These are phyloP conservation scores for Kondoa malvinella DNA, from an alignment of 768 basidiomycete species.

Conservation along the genomic window DNA sequence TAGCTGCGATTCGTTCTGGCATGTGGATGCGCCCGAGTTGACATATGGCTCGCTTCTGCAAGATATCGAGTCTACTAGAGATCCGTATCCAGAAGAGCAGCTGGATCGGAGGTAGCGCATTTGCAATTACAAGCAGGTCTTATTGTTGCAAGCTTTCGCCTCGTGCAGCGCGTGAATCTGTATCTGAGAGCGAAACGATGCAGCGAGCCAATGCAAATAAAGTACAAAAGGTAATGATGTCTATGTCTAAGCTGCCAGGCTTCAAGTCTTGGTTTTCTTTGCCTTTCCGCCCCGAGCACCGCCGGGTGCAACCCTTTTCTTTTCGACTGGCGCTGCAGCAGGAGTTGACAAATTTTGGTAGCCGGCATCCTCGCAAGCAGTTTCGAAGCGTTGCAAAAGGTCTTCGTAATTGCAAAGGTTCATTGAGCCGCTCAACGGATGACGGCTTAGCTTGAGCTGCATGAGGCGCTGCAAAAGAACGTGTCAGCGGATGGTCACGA, in stretches of 20 bases:
- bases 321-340: neutral
- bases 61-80: slow-evolving; percentile 36
- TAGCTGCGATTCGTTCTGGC: slow-evolving; percentile 33
- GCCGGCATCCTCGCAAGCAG: neutral
- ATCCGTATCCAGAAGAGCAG: slow-evolving; percentile 32
- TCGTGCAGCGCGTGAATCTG: too few species aligned
- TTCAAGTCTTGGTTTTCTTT: too few species aligned
- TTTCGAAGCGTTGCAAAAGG: neutral
- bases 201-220: too few species aligned
- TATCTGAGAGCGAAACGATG: too few species aligned
- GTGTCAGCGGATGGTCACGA: too few species aligned
- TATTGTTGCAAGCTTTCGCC: too few species aligned
- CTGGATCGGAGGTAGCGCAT: too few species aligned
- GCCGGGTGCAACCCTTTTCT: neutral
- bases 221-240: too few species aligned
- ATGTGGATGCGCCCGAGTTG: slow-evolving; percentile 39
- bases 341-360: neutral
- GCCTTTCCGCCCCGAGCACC: too few species aligned
- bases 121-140: too few species aligned
- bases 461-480: too few species aligned
- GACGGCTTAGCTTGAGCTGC: neutral
- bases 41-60: slow-evolving; percentile 28
- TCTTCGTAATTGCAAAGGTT: neutral
- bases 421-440: neutral
- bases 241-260: too few species aligned